Evolutionary conservation across 495 filamentous ascomycete genomes (phyloP).

Genomic region (Cryomyces antarcticus): DNA sequence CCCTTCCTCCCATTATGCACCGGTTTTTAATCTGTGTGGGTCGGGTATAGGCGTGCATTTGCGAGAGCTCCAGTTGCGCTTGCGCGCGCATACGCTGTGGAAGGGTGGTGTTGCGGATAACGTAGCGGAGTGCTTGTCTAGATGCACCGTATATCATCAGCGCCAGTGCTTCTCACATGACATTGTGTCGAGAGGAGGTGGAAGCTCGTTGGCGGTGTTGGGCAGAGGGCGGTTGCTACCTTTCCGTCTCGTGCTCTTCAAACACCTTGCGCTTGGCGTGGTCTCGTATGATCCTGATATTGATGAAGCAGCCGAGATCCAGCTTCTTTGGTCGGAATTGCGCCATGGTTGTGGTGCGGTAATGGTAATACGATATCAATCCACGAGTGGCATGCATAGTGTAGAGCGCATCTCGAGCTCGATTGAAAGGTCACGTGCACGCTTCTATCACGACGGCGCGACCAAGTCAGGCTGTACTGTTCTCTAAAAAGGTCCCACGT

Average conservation of each 20-base stretch:
- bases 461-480: neutral
- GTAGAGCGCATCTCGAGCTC: neutral
- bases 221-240: constrained; percentile 26
- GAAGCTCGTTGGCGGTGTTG: neutral
- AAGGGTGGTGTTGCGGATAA: constrained; percentile 79
- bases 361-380: neutral
- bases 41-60: constrained; percentile 89
- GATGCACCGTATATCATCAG: no score
- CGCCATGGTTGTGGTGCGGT: constrained; percentile 31
- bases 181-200: neutral
- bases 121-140: constrained; percentile 90
- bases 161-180: neutral
- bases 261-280: constrained; percentile 90
- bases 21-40: constrained; percentile 85
- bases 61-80: constrained; percentile 75
- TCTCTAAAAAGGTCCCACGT: neutral
- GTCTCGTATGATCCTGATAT: constrained; percentile 68
- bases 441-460: neutral
- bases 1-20: constrained; percentile 71
- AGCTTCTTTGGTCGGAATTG: constrained; percentile 74
- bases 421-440: neutral
- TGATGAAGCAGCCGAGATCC: constrained; percentile 68
- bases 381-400: neutral
- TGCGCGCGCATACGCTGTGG: constrained; percentile 61
- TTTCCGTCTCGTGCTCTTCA: constrained; percentile 63